Evolutionary conservation across 169 alveolate genomes (phyloP), one percentile per base, ranked within the genome.

Genomic region (Hammondia hammondi): DNA sequence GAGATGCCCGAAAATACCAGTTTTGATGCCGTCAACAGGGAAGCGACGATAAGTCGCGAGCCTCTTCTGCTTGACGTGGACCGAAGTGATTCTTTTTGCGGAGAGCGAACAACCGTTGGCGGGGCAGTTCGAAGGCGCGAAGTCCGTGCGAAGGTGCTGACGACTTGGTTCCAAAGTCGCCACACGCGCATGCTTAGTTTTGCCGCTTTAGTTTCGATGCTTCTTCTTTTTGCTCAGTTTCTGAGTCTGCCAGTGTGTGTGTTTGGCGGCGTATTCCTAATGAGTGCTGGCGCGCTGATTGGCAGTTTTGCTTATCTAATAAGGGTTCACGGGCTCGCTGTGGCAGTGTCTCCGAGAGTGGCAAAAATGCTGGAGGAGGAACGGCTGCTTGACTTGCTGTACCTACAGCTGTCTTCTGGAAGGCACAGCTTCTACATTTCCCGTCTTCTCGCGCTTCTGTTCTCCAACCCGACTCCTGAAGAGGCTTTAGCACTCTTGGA

Each of bases 401-500:
- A 82, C 70, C 71, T 82, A 17, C 90, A 82, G 71, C 70, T 82
- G 17, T 39, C 70, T n/a, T 82, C 90, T 43, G 90, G 90, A 9
- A 39, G 90, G 43, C 57, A 43, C 39, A 82, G 90, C 39, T 82
- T 82, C 29, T 82, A 82, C 43, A 39, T 82, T 39, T 82, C 90
- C 71, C 90, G 90, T 43, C 90, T 82, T 39, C 72, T 82, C 7
- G 71, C 70, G 4, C 90, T 82, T 27, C 70, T 82, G 71, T 82
- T 82, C 39, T 21, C 90, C 90, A 39, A 82, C 39, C 90, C 90
- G 32, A 82, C 90, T 37, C 57, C 71, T 24, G 90, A 82, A 46
- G 90, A 82, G 39, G 90, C 90, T 14, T 52, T 82, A 9, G 70
- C 71, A 9, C 70, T 82, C 9, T 37, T 82, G 32, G 90, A 82